Conservation (phyloP, 2,329 filamentous ascomycete species). For the Colletotrichum sp. region DNA sequence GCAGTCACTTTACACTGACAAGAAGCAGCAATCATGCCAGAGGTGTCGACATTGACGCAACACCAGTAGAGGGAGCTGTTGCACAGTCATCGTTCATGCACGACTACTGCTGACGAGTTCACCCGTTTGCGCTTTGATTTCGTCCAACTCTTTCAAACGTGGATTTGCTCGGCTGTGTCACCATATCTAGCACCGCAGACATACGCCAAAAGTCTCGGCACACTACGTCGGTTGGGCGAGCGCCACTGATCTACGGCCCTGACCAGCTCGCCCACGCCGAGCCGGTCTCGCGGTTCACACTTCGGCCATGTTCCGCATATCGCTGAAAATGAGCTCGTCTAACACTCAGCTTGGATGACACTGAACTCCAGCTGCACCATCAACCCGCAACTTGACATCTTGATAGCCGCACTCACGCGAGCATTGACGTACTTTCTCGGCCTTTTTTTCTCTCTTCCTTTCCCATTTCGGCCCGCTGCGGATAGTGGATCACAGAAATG, state of each 20-base stretch:
- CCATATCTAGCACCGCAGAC: not conserved
- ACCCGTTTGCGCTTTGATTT: not conserved
- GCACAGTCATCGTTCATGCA: not conserved
- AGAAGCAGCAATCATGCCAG: not conserved
- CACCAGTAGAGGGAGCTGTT: not conserved
- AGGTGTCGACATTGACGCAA: not conserved
- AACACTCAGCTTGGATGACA: not conserved
- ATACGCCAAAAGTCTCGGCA: not conserved
- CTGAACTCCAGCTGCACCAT: not conserved
- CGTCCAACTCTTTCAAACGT: not conserved
- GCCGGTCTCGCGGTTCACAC: not conserved
- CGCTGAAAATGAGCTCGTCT: not conserved
- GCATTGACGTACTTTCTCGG: not conserved
- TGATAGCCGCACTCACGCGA: not conserved
- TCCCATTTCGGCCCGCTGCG: not conserved
- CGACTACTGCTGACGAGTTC: not conserved
- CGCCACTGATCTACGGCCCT: not conserved
- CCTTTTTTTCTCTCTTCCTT: no score
- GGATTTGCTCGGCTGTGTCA: not conserved
- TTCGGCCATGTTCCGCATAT: not conserved
- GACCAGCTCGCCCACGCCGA: not conserved
- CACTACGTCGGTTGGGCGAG: not conserved
- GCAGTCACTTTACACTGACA: not conserved
- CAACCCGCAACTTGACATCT: not conserved
- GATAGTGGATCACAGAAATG: not conserved